Evolutionary conservation across 2,329 filamentous ascomycete species (phyloP), one percentile per base, ranked within the genome.

Genomic region (Sclerotinia sclerotiorum): DNA sequence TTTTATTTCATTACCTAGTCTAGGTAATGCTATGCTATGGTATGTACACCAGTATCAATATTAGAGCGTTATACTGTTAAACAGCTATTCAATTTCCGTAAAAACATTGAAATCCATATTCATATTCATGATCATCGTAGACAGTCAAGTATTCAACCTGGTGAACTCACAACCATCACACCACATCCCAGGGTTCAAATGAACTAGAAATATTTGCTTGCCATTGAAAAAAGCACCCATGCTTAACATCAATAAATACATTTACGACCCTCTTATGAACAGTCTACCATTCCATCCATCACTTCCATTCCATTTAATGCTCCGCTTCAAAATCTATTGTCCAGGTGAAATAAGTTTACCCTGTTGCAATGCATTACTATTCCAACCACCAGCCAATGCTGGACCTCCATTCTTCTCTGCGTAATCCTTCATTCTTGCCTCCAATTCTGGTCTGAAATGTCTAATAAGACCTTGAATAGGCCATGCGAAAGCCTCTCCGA

Each of bases 401-500:
- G 88, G 80, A 48, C 92, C 92, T 70, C 92, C 92, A 71, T 87
- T 81, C 82, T 90, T 85, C 78, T 88, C 80, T 27, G 91, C 87
- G 79, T 91, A 95, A 75, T 92, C 88, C 79, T 88, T 86, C 85
- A 99, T 96, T 75, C 94, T 88, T 65, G 90, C 91, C 86, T 98
- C 94, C 64, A 99, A 85, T 83, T 99, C 94, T 56, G 94, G 95
- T 76, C 95, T 88, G 87, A 99, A 99, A 83, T 99, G 95, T 77
- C 95, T 90, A 81, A 99, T 99, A 70, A 99, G 87, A 80, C 95
- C 95, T 83, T 99, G 95, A 74, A 99, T 90, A 72, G 95, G 95
- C 95, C 95, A 99, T 72, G 95, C 94, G 76, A 99, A 99, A 71
- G 95, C 95, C 84, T 99, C 95, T 69, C 95, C 95, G 72, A 99